phyloP scores from a whole-genome alignment of 2,329 filamentous ascomycete genomes.

The Trichoderma sp. region DNA sequence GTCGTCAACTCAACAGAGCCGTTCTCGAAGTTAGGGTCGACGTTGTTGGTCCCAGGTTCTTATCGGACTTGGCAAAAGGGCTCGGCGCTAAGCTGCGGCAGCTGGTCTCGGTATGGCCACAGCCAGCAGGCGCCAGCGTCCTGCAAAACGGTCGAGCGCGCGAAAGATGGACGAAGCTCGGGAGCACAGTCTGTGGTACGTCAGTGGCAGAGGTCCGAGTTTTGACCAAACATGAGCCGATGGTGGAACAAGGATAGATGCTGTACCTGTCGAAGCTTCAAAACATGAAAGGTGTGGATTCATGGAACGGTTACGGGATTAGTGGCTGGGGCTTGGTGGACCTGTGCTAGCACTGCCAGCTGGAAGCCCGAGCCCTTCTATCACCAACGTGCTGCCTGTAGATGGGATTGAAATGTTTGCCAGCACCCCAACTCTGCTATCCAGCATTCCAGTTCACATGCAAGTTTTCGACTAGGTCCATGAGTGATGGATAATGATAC shows the following conservation, averaged over 20 bases:
- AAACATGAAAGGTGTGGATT: not conserved
- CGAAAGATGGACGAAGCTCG: not conserved
- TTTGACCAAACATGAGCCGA: not conserved
- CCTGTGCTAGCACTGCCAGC: not conserved
- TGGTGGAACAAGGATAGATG: conserved; percentile 5
- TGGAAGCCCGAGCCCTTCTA: too few species aligned
- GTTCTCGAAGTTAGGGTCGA: not conserved
- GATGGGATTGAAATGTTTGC: too few species aligned
- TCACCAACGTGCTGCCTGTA: too few species aligned
- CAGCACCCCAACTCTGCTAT: too few species aligned
- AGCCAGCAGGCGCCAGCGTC: not conserved
- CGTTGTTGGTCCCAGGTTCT: not conserved
- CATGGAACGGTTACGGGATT: not conserved
- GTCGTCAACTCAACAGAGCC: not conserved
- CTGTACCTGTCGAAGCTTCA: conserved; percentile 5
- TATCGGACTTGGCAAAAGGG: not conserved
- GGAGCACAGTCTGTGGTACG: not conserved
- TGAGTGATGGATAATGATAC: too few species aligned
- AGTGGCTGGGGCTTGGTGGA: conserved; percentile 2
- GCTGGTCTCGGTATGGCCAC: not conserved
- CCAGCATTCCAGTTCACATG: too few species aligned
- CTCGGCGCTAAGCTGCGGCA: not conserved
- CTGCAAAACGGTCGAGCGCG: not conserved
- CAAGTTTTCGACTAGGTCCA: too few species aligned
- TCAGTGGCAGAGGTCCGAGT: not conserved